phyloP scores from a whole-genome alignment of 805 yeast species.

The Metschnikowia matae region DNA sequence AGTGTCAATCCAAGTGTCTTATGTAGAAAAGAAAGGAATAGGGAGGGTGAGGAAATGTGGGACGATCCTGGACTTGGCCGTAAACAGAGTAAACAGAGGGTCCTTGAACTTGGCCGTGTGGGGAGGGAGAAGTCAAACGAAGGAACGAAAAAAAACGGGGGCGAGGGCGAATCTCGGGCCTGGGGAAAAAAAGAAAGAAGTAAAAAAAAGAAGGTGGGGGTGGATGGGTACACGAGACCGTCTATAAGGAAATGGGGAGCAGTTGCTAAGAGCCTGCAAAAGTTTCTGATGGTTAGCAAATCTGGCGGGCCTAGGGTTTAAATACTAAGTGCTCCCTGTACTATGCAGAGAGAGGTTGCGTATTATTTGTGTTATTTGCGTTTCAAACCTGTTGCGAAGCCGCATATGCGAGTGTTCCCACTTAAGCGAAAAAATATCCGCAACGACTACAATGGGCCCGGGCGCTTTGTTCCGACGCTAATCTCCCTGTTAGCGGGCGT shows the following conservation, averaged over 20 bases:
- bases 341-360: not conserved
- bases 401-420: conserved; percentile 3
- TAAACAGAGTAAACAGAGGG: not conserved
- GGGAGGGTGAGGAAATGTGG: too few relatives aligned
- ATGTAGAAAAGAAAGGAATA: not conserved
- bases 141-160: not conserved
- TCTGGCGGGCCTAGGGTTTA: not conserved
- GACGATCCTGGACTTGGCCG: not conserved
- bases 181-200: not conserved
- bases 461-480: too few relatives aligned
- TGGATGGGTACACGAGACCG: not conserved
- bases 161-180: not conserved
- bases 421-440: not conserved
- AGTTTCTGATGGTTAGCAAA: not conserved
- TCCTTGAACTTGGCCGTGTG: not conserved
- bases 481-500: not conserved
- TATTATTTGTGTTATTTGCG: conserved; percentile 4
- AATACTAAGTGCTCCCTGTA: not conserved
- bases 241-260: not conserved
- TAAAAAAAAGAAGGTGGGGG: not conserved
- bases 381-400: conserved; percentile 4
- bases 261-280: not conserved
- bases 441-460: not conserved
- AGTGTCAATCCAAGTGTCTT: not conserved
- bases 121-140: not conserved